Base-by-base conservation (phyloP, 2,329 filamentous ascomycete species). In the Alternaria brassicae region DNA sequence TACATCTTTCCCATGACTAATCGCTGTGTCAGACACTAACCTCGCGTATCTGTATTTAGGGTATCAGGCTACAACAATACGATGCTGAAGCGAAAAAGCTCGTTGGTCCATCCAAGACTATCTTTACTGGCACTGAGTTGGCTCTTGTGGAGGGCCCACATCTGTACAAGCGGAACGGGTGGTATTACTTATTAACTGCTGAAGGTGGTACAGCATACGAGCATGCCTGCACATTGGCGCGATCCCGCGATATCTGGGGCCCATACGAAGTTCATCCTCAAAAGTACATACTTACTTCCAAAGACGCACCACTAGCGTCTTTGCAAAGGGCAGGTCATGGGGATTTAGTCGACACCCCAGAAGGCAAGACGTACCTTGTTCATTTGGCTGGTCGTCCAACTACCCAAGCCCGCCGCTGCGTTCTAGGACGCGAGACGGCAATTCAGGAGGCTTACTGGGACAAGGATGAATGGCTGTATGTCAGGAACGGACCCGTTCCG, bases 381-480 rank as follows among this genome's bases (percentile, higher is more conserved):
- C 75, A 77, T 59, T 63, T 78, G 2, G 68, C 70, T 1, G 75
- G 74, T 3, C 73, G 76, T 3, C 75, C 75, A 5, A 75, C 63
- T 2, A 76, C 75, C 3, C 70, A 77, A 37, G 58, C 61, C 17
- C 67, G 72, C 4, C 70, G 74, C 12, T 78, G 74, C 48, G 74
- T 77, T 19, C 70, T 78, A 7, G 76, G 76, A 3, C 73, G 76
- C 4, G 76, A 78, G 49, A 72, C 67, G 2, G 67, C 69, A 0
- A 85, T 89, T 19, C 86, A 89, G 65, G 84, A 87, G 64, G 85
- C 82, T 0, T 83, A 81, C 70, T 89, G 86, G 87, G 62, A 58
- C n/a, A 76, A 84, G 10, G 85, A 88, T 44, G 86, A 86, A 67
- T 89, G 87, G 87, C 78, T 88, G 4, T 88, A 88, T 60, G 78